A percentile compares a stretch with the other conserved stretches of the same genome.
phyloP scores from a whole-genome alignment of 2,329 filamentous ascomycete species.

The Trichophyton verrucosum region DNA sequence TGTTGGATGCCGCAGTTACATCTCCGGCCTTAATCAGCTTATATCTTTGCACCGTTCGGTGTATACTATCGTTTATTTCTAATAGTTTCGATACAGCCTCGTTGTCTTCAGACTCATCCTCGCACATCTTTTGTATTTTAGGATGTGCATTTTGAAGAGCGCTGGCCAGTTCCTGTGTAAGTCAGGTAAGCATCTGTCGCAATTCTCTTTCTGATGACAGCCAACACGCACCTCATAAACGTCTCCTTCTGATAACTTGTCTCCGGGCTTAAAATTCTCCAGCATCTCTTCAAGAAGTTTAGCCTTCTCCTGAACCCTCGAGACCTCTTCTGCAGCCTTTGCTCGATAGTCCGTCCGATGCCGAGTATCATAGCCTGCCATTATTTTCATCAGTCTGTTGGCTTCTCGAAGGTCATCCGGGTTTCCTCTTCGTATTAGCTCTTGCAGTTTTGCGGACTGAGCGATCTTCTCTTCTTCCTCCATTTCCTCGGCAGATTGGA shows the following conservation, averaged over 20 bases:
- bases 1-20: conserved; percentile 65
- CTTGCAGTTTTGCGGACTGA: conserved; percentile 95
- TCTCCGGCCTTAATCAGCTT: conserved; percentile 95
- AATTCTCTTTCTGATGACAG: background rate
- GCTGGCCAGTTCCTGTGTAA: conserved; percentile 62
- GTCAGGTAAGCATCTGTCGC: conserved; percentile 1
- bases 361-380: conserved; percentile 92
- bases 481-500: conserved; percentile 97
- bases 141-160: conserved; percentile 87
- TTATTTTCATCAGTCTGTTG: conserved; percentile 96
- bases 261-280: conserved; percentile 68
- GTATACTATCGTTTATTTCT: conserved; percentile 98
- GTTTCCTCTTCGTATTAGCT: conserved; percentile 81
- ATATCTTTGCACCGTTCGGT: conserved; percentile 89
- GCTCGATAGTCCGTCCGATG: conserved; percentile 96
- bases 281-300: conserved; percentile 84
- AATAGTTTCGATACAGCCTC: conserved; percentile 91
- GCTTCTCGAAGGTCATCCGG: conserved; percentile 93
- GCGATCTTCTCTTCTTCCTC: conserved; percentile 91
- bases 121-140: conserved; percentile 99
- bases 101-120: conserved; percentile 93
- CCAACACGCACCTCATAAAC: conserved; percentile 48
- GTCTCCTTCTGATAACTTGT: conserved; percentile 59
- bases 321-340: conserved; percentile 90
- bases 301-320: conserved; percentile 91